phyloP scores from a whole-genome alignment of 2,329 filamentous ascomycete species.

The Stemphylium lycopersici region DNA sequence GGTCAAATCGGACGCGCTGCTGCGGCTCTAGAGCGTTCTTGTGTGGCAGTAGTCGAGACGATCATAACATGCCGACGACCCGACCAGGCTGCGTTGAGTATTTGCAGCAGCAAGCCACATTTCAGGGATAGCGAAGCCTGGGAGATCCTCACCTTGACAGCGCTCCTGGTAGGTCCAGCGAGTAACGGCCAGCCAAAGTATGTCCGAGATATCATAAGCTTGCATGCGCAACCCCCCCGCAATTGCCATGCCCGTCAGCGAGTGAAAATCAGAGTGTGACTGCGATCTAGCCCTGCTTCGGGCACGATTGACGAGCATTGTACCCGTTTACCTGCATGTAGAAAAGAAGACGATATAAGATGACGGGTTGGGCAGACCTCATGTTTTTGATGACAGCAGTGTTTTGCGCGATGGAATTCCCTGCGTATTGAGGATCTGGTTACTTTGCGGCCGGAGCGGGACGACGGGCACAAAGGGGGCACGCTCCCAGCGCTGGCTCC shows the following conservation, averaged over 20 bases:
- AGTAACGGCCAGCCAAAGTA: conserved; percentile 40
- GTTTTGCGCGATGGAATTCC: conserved; percentile 2
- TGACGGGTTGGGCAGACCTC: background rate
- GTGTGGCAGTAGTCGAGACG: conserved; percentile 3
- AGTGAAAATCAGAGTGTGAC: conserved; percentile 24
- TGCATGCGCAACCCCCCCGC: conserved; percentile 33
- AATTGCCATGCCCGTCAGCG: conserved; percentile 37
- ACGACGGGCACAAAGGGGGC: conserved; percentile 37
- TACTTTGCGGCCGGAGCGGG: conserved; percentile 41
- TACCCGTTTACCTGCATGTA: conserved; percentile 2
- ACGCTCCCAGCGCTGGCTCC: conserved; percentile 43
- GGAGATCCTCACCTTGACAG: conserved; percentile 38
- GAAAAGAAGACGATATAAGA: background rate
- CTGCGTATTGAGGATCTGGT: conserved; percentile 24
- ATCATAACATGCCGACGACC: conserved; percentile 19
- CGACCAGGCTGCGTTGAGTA: conserved; percentile 29
- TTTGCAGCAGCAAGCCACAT: conserved; percentile 41
- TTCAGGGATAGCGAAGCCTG: conserved; percentile 32
- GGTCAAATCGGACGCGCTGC: conserved; percentile 6
- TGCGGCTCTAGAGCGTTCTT: conserved; percentile 13
- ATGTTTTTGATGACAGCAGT: background rate
- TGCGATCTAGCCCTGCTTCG: conserved; percentile 9
- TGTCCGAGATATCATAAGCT: conserved; percentile 33
- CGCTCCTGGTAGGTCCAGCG: conserved; percentile 27
- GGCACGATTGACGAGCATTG: conserved; percentile 4